Evolutionary conservation across 768 basidiomycete genomes (phyloP).

Genomic region (Lactarius akahatsu): DNA sequence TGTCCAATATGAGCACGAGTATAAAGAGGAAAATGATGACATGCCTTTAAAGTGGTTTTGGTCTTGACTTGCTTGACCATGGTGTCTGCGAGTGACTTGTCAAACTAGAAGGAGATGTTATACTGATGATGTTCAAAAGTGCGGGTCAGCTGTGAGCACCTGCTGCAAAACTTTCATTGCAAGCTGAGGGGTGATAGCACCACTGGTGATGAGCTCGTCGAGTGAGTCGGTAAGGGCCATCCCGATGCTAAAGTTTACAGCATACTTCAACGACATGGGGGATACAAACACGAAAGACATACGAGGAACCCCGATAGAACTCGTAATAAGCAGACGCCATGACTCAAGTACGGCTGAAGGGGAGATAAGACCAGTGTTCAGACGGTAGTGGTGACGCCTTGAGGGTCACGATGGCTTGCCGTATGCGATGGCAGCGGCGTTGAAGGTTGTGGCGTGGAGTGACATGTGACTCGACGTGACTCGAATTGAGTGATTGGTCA

Average conservation of each 20-base stretch:
- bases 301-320: slow-evolving; percentile 91
- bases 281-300: slow-evolving; percentile 44
- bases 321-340: slow-evolving; percentile 90
- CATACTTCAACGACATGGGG: slow-evolving; percentile 15
- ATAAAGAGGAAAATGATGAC: slow-evolving; percentile 26
- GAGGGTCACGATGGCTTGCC: not conserved
- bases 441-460: not conserved
- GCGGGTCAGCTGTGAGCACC: slow-evolving; percentile 46
- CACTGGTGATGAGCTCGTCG: slow-evolving; percentile 96
- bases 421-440: not conserved
- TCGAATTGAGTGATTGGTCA: slow-evolving; percentile 11
- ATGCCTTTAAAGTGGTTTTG: slow-evolving; percentile 90
- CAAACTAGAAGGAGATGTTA: slow-evolving; percentile 60
- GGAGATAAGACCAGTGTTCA: not conserved
- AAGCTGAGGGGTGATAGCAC: slow-evolving; percentile 93
- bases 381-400: not conserved
- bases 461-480: not conserved
- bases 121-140: slow-evolving; percentile 3
- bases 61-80: slow-evolving; percentile 93
- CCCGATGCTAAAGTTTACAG: slow-evolving; percentile 68
- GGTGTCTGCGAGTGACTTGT: slow-evolving; percentile 91
- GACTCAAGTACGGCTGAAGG: slow-evolving; percentile 9
- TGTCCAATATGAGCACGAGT: slow-evolving; percentile 20
- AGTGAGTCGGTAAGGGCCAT: slow-evolving; percentile 97
- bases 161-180: slow-evolving; percentile 99